These are phyloP conservation scores for Rhizopogon sp. DNA, from an alignment of 768 basidiomycete genomes.

Conservation along the genomic window DNA sequence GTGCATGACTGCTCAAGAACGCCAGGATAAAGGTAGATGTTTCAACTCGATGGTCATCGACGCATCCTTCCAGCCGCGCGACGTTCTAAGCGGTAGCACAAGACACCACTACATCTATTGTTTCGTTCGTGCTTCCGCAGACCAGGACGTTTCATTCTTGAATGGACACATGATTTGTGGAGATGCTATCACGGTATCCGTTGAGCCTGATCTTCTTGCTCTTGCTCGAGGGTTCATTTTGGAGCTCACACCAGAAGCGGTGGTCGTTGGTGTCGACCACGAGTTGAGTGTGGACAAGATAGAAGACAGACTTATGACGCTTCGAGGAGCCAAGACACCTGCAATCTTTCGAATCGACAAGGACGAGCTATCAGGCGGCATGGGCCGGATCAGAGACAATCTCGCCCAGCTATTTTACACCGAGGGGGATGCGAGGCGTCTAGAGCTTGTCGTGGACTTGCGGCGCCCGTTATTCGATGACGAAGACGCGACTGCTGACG, in stretches of 20 bases:
- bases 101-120: slow-evolving; percentile 80
- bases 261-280: slow-evolving; percentile 83
- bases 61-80: slow-evolving; percentile 27
- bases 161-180: slow-evolving; percentile 75
- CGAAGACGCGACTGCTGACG: slow-evolving; percentile 11
- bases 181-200: slow-evolving; percentile 83
- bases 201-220: slow-evolving; percentile 83
- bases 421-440: slow-evolving; percentile 60
- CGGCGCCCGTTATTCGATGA: slow-evolving; percentile 58
- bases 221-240: slow-evolving; percentile 81
- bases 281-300: slow-evolving; percentile 52
- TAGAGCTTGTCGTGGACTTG: slow-evolving; percentile 81
- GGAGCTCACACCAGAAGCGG: slow-evolving; percentile 54
- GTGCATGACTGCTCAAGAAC: slow-evolving; percentile 79
- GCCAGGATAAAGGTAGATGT: slow-evolving; percentile 81
- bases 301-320: slow-evolving; percentile 29
- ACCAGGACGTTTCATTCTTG: slow-evolving; percentile 40
- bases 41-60: slow-evolving; percentile 77
- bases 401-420: slow-evolving; percentile 85
- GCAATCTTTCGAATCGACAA: slow-evolving; percentile 82
- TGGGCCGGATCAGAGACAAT: slow-evolving; percentile 87
- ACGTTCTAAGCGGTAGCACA: slow-evolving; percentile 34
- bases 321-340: slow-evolving; percentile 12
- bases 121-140: slow-evolving; percentile 41
- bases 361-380: slow-evolving; percentile 84